Evolutionary conservation across 2,329 filamentous ascomycete genomes (phyloP), one percentile per base, ranked within the genome.

Genomic region (Coniochaeta hoffmannii): DNA sequence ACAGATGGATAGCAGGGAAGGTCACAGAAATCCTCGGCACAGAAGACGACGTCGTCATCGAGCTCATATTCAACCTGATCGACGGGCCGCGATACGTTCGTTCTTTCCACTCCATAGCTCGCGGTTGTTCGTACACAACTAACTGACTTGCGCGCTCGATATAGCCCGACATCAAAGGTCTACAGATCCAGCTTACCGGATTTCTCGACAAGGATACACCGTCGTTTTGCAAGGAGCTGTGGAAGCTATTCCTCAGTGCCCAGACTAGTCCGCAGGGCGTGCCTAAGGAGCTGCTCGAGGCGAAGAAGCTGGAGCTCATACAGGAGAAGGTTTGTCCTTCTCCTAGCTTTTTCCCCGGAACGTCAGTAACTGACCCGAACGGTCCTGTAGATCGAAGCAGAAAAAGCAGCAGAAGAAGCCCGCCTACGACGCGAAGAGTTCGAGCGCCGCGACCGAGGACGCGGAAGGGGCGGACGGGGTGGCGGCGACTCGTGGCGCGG

Each of bases 11-110:
- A 69, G 88, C 90, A 4, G 83, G 86, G 65, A 89, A 87, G 69
- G 90, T 99, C 56, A 89, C 87, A 24, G 87, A 90, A 56, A 93
- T 97, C 50, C 76, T 97, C 41, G 89, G 89, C n/a, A 89, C 82
- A 63, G 94, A 99, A 64, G 94, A 99, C 68, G 94, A 99, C 67
- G 90, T 99, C 52, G 88, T 97, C 3, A 94, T 94, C 61, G 92
- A 97, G 72, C 83, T 97, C 24, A 84, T 82, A 66, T 86, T 82
- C 66, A 82, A 83, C 61, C 71, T 86, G 32, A 79, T 86, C 30
- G 92, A 97, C 68, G 86, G 86, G 50, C 75, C 83, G 19, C 85
- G 88, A 68, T 88, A 82, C 69, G 92, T 96, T 41, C 22, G 5
- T 28, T 24, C 41, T 26, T 22, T 28, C 24, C 19, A 12, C 11